Evolutionary conservation across 805 yeast species (phyloP), one percentile per base, ranked within the genome.

Genomic region (Blastobotrys robertii): DNA sequence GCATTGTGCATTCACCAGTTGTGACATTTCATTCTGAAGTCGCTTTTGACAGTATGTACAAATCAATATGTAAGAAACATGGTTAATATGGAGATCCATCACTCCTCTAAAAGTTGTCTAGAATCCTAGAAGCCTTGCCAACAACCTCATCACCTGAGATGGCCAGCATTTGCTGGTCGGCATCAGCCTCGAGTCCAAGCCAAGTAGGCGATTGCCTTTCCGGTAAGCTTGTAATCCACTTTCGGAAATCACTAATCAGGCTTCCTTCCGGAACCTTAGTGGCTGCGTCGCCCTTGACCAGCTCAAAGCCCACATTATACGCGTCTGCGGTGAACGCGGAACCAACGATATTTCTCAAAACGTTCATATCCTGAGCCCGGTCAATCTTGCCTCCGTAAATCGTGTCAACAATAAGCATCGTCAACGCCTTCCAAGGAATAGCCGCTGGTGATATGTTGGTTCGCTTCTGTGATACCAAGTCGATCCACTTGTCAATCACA

Each of bases 181-280:
- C 68, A 10, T 67, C 68, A 4, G 60, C 66, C 4, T 65, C 62
- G 16, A 79, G 55, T 0, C 74, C 78, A 12, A 77, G 53, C 82
- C 83, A 79, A 1, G 61, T 52, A 36, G 77, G 62, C 1, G 80
- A 74, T 36, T 70, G 68, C 3, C 61, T 46, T n/a, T 66, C 72
- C 0, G 87, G 87, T 35, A 82, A 59, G 0, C 50, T 34, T 0
- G 58, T 49, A 14, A 80, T 67, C 87, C 88, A 83, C 2, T 49
- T 45, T 2, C 41, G 32, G 47, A 69, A 70, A 8, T 56, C 66
- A 1, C 56, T 63, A 1, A 52, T 31, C 0, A 56, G 50, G 16
- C 64, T 56, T 0, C 71, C 72, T 19, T 76, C 79, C 0, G 88
- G 87, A 6, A 69, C 56, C 1, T n/a, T 16, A 22, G 76, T 49